Evolutionary conservation across 2,329 filamentous ascomycete species (phyloP).

Genomic region (Paracoccidioides brasiliensis): DNA sequence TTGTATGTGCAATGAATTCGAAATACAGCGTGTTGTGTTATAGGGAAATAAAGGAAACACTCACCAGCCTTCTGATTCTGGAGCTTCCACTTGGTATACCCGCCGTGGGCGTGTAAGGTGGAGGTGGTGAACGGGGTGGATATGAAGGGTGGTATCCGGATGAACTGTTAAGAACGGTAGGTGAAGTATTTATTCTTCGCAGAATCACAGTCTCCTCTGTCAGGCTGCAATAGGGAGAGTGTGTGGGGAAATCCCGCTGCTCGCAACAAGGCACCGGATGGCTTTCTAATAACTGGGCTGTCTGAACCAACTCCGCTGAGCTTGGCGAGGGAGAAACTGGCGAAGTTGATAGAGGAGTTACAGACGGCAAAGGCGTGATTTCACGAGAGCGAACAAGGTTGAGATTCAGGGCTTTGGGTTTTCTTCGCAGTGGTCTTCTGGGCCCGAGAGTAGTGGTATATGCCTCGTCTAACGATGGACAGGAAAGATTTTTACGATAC

Average conservation of each 20-base stretch:
- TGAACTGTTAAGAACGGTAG: not conserved
- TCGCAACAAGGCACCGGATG: not conserved
- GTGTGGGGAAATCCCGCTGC: too few species aligned
- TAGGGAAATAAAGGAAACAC: conserved; percentile 1
- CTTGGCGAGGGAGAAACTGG: not conserved
- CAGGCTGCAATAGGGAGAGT: not conserved
- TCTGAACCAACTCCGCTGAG: not conserved
- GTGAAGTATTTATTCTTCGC: not conserved
- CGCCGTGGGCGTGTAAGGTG: not conserved
- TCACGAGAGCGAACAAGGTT: conserved; percentile 4
- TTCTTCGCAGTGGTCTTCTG: conserved; percentile 10
- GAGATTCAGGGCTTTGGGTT: conserved; percentile 12
- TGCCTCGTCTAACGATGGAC: conserved; percentile 1
- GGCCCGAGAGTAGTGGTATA: conserved; percentile 1
- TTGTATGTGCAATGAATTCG: not conserved
- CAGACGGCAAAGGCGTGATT: conserved; percentile 10
- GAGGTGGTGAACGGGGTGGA: not conserved
- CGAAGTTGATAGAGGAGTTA: conserved; percentile 5
- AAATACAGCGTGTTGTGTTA: not conserved
- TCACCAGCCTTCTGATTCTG: conserved; percentile 8
- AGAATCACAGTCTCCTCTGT: not conserved
- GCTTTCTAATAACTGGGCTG: not conserved
- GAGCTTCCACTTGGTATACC: not conserved
- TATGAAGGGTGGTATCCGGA: not conserved
- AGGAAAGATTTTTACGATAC: conserved; percentile 12